Evolutionary conservation across 2,329 filamentous ascomycete genomes (phyloP).

Genomic region (Nemania diffusa): DNA sequence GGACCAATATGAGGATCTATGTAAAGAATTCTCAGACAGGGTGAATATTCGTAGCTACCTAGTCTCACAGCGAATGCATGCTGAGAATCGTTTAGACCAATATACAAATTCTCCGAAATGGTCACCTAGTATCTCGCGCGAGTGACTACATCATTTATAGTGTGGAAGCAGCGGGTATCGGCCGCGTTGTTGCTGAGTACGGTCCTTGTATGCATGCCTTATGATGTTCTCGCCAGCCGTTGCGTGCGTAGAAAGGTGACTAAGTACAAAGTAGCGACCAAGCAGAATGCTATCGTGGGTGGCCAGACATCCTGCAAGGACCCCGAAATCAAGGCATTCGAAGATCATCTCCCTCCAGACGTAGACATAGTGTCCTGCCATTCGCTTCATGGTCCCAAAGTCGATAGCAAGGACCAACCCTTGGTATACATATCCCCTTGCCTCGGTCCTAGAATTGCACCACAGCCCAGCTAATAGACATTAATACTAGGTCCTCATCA

Average conservation of each 20-base stretch:
- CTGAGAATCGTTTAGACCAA: conserved; percentile 75
- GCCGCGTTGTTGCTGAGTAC: conserved; percentile 85
- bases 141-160: conserved; percentile 99
- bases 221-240: conserved; percentile 33
- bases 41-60: conserved; percentile 65
- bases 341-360: conserved; percentile 85
- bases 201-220: conserved; percentile 82
- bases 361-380: conserved; percentile 96
- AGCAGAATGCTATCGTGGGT: conserved; percentile 92
- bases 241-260: conserved; percentile 9
- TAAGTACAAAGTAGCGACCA: conserved; percentile 74
- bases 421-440: conserved; percentile 70
- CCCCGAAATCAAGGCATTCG: conserved; percentile 93
- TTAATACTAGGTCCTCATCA: conserved; percentile 74
- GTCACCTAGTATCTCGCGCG: conserved; percentile 91
- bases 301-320: conserved; percentile 99
- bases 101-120: conserved; percentile 91
- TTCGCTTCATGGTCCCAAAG: conserved; percentile 91
- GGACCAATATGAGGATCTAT: conserved; percentile 84
- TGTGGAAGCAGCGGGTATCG: conserved; percentile 93
- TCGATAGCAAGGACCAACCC: conserved; percentile 89
- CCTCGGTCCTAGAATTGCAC: neutral
- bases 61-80: conserved; percentile 50
- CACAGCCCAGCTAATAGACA: neutral
- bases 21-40: conserved; percentile 83